phyloP scores from a whole-genome alignment of 768 basidiomycete genomes.

The Pisolithus albus region DNA sequence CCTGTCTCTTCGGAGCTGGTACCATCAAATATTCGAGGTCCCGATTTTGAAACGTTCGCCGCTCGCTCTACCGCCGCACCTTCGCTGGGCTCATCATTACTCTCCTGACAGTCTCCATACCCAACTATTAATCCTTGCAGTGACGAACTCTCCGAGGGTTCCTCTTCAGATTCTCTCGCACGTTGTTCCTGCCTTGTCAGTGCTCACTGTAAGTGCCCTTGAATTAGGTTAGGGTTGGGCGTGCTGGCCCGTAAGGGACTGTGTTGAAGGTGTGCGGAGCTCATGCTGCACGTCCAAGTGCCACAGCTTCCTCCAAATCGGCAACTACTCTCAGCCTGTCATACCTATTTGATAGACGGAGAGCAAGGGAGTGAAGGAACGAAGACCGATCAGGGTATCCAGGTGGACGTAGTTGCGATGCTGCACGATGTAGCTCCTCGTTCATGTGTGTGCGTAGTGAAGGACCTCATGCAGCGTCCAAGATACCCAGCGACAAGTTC shows the following conservation, averaged over 20 bases:
- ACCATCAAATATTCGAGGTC: too few relatives aligned
- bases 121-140: conserved; percentile 47
- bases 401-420: neutral
- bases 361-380: neutral
- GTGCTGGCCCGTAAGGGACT: too few relatives aligned
- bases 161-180: conserved; percentile 12
- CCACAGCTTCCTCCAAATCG: neutral
- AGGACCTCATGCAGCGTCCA: too few relatives aligned
- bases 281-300: neutral
- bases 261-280: neutral
- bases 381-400: neutral
- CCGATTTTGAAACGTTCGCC: too few relatives aligned
- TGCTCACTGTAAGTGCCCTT: too few relatives aligned
- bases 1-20: neutral
- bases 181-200: neutral
- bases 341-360: neutral
- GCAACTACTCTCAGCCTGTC: too few relatives aligned
- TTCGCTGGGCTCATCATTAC: conserved; percentile 19
- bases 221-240: too few relatives aligned
- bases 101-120: conserved; percentile 54
- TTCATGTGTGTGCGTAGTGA: too few relatives aligned
- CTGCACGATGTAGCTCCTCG: neutral
- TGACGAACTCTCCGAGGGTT: conserved; percentile 10
- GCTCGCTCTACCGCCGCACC: neutral
- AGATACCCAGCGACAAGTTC: too few relatives aligned